These are phyloP conservation scores for Arctium minus DNA, from an alignment of 129 eudicot species.

Conservation along the genomic window DNA sequence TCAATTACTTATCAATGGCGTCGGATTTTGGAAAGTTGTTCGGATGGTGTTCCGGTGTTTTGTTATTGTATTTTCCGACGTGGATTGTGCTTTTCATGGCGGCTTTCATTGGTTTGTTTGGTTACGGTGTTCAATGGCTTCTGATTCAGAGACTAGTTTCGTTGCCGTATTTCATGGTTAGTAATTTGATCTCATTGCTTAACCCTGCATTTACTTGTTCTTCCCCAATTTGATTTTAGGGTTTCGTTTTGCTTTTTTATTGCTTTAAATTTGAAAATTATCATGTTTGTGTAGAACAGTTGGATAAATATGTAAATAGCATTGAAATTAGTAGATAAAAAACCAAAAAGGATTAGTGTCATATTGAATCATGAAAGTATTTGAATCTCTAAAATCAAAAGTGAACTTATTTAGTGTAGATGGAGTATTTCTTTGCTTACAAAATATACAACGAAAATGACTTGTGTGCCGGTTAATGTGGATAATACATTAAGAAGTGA, in stretches of 20 bases:
- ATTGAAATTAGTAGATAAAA: too few relatives aligned
- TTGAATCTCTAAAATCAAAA: too few relatives aligned
- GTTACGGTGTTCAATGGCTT: conserved; percentile 72
- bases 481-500: too few relatives aligned
- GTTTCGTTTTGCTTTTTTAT: background rate
- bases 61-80: conserved; percentile 33
- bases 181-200: conserved; percentile 10
- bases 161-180: conserved; percentile 61
- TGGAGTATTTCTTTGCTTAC: too few relatives aligned
- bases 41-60: conserved; percentile 67
- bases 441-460: too few relatives aligned
- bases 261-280: background rate
- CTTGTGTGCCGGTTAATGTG: too few relatives aligned
- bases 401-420: too few relatives aligned
- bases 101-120: conserved; percentile 52
- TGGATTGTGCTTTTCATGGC: conserved; percentile 53
- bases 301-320: too few relatives aligned
- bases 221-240: background rate
- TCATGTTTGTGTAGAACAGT: too few relatives aligned
- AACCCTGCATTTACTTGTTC: background rate
- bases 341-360: too few relatives aligned
- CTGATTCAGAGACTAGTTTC: conserved; percentile 36
- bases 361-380: too few relatives aligned
- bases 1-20: conserved; percentile 52
- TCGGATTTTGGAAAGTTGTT: conserved; percentile 60